A percentile compares a stretch with the other conserved stretches of the same genome.
phyloP scores from a whole-genome alignment of 2,329 filamentous ascomycete species.

The Neonectria punicea region DNA sequence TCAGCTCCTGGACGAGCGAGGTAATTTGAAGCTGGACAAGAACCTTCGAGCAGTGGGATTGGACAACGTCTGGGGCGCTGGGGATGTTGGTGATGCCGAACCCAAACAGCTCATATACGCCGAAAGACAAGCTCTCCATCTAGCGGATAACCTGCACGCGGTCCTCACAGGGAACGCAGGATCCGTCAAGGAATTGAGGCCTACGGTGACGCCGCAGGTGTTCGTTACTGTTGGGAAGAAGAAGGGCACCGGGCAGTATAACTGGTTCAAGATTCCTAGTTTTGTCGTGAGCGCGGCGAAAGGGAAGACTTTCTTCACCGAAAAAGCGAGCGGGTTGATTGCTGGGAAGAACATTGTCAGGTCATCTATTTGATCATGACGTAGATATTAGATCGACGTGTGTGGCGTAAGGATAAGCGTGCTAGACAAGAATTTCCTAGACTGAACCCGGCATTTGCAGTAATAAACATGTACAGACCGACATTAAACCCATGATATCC shows the following conservation, averaged over 20 bases:
- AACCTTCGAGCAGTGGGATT: not conserved
- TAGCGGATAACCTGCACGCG: conserved; percentile 4
- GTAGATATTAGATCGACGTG: not conserved
- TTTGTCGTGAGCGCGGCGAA: conserved; percentile 6
- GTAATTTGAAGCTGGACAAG: not conserved
- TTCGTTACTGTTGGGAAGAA: conserved; percentile 9
- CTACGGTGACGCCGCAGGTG: not conserved
- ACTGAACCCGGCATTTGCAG: no score
- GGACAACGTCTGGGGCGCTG: conserved; percentile 8
- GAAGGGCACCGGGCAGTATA: conserved; percentile 11
- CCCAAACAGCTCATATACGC: conserved; percentile 14
- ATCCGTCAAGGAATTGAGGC: not conserved
- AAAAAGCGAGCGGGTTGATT: conserved; percentile 9
- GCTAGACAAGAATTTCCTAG: not conserved
- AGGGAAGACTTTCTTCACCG: conserved; percentile 9
- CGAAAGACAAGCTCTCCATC: conserved; percentile 5
- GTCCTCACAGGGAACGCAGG: not conserved
- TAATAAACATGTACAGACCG: not conserved
- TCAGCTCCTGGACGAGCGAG: not conserved
- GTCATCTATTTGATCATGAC: not conserved
- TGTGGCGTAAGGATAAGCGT: no score
- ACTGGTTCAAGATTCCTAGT: not conserved
- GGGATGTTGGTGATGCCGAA: conserved; percentile 6
- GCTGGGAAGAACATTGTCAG: conserved; percentile 1
- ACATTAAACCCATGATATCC: not conserved